Evolutionary conservation across 371 early-diverging fungal genomes (phyloP), one percentile per base, ranked within the genome.

Genomic region (Lichtheimia ramosa): DNA sequence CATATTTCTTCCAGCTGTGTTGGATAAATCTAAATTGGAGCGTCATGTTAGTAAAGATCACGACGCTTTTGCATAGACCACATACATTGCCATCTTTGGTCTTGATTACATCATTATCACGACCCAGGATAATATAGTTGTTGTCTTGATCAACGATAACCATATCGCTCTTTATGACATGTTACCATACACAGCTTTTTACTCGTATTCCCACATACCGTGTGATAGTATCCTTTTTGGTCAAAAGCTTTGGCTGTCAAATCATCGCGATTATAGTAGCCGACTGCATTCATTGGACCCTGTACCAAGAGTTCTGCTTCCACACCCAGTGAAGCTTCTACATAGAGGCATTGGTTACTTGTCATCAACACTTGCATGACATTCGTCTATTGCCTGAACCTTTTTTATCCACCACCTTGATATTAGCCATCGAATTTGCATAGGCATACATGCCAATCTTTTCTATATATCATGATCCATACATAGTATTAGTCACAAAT

Each of bases 191-290:
- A 34, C 10, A 34, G 34, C 1, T 2, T 8, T 34, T n/a, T n/a
- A n/a, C n/a, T n/a, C n/a, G n/a, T 8, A 0, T 6, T 34, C 34
- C 0, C 0, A 1, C 34, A 5, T 34, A 34, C 34, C 10, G 46
- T 46, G 10, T 46, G 46, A 14, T 46, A 46, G 15, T 46, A 46
- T 16, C 46, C 46, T 7, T 46, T 16, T 1, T 46, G 15, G 46
- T 46, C 46, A 14, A 46, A 46, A 18, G 46, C 46, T 46, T 46
- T n/a, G 46, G 46, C 46, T 46, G 46, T 46, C 46, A 18, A 18
- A 8, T 5, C 46, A 16, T 14, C n/a, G 46, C 21, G 18, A 1
- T 46, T 46, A 8, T 18, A 46, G 10, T 46, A 46, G 12, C 46
- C 46, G n/a, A 18, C 21, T 5, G 46, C 46, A n/a, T 18, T n/a